Conservation (phyloP, 2,329 filamentous ascomycete species). For the Hypoxylon rubiginosum region DNA sequence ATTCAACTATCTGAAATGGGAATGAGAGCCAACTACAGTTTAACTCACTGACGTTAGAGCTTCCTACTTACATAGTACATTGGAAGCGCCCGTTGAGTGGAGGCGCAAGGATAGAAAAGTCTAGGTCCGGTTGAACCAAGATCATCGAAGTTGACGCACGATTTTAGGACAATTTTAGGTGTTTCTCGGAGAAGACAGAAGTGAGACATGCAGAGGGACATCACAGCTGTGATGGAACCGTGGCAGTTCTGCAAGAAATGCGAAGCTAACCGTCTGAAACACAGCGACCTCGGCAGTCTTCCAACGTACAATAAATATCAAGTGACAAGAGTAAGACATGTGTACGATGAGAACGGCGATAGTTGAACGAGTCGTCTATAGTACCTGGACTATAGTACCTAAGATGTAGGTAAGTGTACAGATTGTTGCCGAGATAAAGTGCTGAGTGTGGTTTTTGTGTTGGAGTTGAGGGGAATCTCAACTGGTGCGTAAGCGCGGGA, state of each 20-base stretch:
- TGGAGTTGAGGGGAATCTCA: neutral
- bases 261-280: constrained; percentile 42
- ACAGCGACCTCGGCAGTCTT: constrained; percentile 16
- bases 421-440: neutral
- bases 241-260: constrained; percentile 44
- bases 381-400: neutral
- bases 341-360: constrained; percentile 15
- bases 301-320: constrained; percentile 11
- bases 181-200: constrained; percentile 36
- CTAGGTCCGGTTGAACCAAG: constrained; percentile 42
- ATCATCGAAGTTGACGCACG: constrained; percentile 40
- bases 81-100: constrained; percentile 39
- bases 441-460: neutral
- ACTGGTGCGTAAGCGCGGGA: constrained; percentile 21
- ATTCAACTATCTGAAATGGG: neutral
- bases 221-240: constrained; percentile 44
- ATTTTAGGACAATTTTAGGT: constrained; percentile 38
- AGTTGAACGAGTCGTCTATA: neutral
- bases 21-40: neutral
- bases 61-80: neutral
- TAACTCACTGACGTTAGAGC: neutral
- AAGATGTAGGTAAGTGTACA: neutral
- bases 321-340: constrained; percentile 11
- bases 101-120: constrained; percentile 31
- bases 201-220: constrained; percentile 52